A percentile compares a stretch with the other conserved stretches of the same genome.
Evolutionary conservation across 306 rosid genomes (phyloP).

Genomic region (Begonia peltatifolia): DNA sequence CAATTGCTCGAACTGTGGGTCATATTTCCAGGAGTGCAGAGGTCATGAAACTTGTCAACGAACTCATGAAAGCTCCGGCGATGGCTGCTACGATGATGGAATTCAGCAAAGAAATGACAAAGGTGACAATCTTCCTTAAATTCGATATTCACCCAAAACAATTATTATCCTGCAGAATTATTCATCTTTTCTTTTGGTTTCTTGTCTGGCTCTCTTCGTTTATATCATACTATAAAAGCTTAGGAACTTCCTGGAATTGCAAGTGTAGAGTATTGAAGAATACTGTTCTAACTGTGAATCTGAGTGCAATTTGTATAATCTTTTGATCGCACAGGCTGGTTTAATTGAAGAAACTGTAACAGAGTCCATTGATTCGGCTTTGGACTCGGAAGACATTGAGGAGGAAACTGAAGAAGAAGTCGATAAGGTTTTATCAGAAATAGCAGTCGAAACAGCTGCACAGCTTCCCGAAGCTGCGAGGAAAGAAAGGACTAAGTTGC

Average conservation of each 20-base stretch:
- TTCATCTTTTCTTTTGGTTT: background rate
- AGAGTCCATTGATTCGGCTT: constrained; percentile 74
- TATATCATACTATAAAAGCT: background rate
- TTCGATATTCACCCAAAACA: too few relatives aligned
- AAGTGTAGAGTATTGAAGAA: background rate
- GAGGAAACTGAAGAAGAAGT: constrained; percentile 98
- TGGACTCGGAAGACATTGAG: constrained; percentile 88
- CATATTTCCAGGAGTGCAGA: constrained; percentile 97
- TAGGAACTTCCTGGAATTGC: background rate
- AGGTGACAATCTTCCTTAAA: constrained; percentile 28
- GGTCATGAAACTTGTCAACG: constrained; percentile 91
- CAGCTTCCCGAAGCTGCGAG: constrained; percentile 86
- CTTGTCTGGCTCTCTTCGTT: background rate
- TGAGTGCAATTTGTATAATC: background rate
- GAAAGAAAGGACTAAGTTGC: constrained; percentile 54
- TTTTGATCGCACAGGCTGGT: constrained; percentile 48
- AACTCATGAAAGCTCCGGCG: constrained; percentile 95
- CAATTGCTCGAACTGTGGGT: constrained; percentile 76
- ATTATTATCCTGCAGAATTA: background rate
- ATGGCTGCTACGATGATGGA: constrained; percentile 96
- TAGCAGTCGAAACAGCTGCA: constrained; percentile 94
- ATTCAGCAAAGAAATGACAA: constrained; percentile 96
- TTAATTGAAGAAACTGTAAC: constrained; percentile 82
- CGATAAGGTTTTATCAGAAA: constrained; percentile 74
- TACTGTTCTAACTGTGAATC: background rate